Base-by-base conservation (phyloP, 108 stramenopile species). In the Nannochloropsis salina region DNA sequence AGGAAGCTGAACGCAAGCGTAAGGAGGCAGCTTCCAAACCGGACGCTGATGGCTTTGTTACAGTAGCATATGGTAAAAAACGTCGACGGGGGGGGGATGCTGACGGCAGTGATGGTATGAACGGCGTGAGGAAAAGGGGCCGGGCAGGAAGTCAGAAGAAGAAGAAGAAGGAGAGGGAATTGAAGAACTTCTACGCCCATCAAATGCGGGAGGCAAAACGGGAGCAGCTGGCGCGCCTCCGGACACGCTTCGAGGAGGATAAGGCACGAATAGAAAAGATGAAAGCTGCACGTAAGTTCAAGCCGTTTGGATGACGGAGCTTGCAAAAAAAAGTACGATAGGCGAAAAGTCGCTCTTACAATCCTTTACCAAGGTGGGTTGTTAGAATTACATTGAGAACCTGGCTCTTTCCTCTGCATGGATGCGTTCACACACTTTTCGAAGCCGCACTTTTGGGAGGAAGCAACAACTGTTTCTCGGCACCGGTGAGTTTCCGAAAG, bases 171-270 rank as follows among this genome's bases (percentile, higher is more conserved):
- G 45, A 86, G 12, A 84, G 40, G 44, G 85, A 88, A 42, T 85
- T 89, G 15, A 82, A 85, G 10, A 88, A 89, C 86, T 89, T 89
- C 40, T 89, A 89, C 15, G 9, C 22, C 4, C 83, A 41, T 8
- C 84, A 89, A 86, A 89, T 89, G 89, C 85, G 89, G 20, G 89
- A 89, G 44, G 85, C 88, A 8, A 85, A 88, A 85, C 81, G 89
- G 21, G 89, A 89, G 82, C 88, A 89, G 83, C 45, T 89, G 85
- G 88, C 85, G 1, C 41, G 82, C 5, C 88, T 89, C 6, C 80
- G 89, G 22, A 44, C 44, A 4, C 85, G 85, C 44, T 89, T 89
- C 85, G 89, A 89, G 83, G 84, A 89, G 31, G 89, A 89, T 82
- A 89, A 89, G 80, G 88, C 88, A 2, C 43, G 86, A 18, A 88